Conservation (phyloP, 2,329 filamentous ascomycete genomes). For the Alternaria sp. region DNA sequence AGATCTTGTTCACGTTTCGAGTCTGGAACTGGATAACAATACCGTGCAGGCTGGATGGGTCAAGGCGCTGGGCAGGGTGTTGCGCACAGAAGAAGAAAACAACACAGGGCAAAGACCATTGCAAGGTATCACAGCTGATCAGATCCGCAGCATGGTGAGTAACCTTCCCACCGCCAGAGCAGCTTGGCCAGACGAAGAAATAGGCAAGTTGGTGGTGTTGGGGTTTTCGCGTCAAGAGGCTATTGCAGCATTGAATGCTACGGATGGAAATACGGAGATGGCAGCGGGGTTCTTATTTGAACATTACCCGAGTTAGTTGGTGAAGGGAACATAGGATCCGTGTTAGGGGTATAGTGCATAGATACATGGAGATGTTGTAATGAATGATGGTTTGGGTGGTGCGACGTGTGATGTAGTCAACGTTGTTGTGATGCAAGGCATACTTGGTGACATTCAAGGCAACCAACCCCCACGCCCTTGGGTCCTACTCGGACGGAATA, state of each 20-base stretch:
- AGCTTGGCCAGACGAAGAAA: constrained; percentile 54
- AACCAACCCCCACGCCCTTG: too few relatives aligned
- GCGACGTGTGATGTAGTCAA: not conserved
- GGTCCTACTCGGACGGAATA: too few relatives aligned
- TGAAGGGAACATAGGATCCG: not conserved
- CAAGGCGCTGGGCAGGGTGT: constrained; percentile 65
- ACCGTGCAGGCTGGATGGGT: constrained; percentile 67
- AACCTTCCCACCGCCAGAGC: constrained; percentile 42
- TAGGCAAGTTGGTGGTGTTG: constrained; percentile 56
- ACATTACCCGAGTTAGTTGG: constrained; percentile 36
- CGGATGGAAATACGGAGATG: constrained; percentile 59
- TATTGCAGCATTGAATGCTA: constrained; percentile 59
- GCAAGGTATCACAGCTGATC: constrained; percentile 40
- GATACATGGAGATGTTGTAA: not conserved
- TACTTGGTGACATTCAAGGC: too few relatives aligned
- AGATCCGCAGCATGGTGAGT: constrained; percentile 45
- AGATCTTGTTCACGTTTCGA: constrained; percentile 38
- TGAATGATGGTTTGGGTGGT: not conserved
- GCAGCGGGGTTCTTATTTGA: constrained; percentile 60
- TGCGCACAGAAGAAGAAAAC: constrained; percentile 42
- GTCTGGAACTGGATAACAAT: constrained; percentile 34
- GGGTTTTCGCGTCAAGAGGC: constrained; percentile 58
- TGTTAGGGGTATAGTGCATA: not conserved
- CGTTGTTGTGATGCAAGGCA: not conserved
- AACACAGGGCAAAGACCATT: constrained; percentile 23